Evolutionary conservation across 371 early-diverging fungal species (phyloP).

Genomic region (Apophysomyces elegans): DNA sequence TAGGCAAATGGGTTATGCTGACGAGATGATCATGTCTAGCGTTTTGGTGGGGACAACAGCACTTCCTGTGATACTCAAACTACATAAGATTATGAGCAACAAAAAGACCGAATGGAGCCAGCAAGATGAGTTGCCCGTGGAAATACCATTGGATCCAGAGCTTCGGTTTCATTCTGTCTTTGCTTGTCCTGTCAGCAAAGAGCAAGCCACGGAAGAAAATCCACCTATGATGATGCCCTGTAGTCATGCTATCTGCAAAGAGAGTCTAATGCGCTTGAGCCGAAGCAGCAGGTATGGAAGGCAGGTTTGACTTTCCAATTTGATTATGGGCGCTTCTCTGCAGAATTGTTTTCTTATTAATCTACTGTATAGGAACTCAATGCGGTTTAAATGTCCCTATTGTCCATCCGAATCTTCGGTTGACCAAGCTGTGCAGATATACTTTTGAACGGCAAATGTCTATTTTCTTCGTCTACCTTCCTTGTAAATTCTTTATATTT

Average conservation of each 20-base stretch:
- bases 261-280: constrained; percentile 83
- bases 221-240: constrained; percentile 99
- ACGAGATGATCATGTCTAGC: constrained; percentile 26
- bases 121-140: constrained; percentile 89
- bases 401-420: constrained; percentile 88
- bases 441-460: constrained; percentile 57
- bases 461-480: constrained; percentile 16
- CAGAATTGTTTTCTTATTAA: background rate
- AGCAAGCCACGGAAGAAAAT: constrained; percentile 90
- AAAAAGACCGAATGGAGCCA: constrained; percentile 89
- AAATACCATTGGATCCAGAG: constrained; percentile 81
- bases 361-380: constrained; percentile 32
- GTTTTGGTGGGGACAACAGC: constrained; percentile 88
- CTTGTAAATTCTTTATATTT: background rate
- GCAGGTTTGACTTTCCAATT: constrained; percentile 16
- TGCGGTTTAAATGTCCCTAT: constrained; percentile 95
- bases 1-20: background rate
- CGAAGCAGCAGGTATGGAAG: constrained; percentile 55
- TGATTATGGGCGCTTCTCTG: background rate
- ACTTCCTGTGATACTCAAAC: constrained; percentile 89
- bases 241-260: constrained; percentile 96
- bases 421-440: constrained; percentile 77
- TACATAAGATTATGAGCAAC: constrained; percentile 84
- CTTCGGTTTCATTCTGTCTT: constrained; percentile 95
- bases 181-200: constrained; percentile 97